Conservation (phyloP, 2,329 filamentous ascomycete genomes). For the Cercospora sojina region DNA sequence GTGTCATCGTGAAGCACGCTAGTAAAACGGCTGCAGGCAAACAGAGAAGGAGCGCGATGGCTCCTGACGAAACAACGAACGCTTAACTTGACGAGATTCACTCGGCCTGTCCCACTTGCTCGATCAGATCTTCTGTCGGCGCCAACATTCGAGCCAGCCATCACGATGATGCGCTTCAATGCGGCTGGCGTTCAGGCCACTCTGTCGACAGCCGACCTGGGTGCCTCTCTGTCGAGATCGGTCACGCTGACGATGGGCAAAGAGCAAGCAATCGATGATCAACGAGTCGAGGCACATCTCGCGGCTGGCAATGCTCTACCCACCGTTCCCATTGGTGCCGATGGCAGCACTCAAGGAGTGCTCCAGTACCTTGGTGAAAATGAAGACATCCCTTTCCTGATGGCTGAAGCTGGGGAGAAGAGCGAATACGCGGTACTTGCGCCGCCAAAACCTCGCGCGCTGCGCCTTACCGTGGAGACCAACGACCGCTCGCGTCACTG, state of each 20-base stretch:
- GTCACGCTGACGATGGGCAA: slow-evolving; percentile 22
- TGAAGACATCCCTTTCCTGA: slow-evolving; percentile 36
- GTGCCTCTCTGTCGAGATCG: slow-evolving; percentile 24
- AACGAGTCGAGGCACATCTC: slow-evolving; percentile 23
- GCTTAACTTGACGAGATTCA: background rate
- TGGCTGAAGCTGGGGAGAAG: slow-evolving; percentile 33
- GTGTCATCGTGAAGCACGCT: background rate
- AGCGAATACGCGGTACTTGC: background rate
- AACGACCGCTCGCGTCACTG: background rate
- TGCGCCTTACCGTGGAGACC: slow-evolving; percentile 17
- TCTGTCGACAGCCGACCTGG: slow-evolving; percentile 28
- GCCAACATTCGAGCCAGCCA: background rate
- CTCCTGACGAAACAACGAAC: background rate
- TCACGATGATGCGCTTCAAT: slow-evolving; percentile 23
- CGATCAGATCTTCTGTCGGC: background rate
- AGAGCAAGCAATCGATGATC: slow-evolving; percentile 24
- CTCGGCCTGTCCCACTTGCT: background rate
- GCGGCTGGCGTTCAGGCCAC: slow-evolving; percentile 32
- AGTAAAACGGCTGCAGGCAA: background rate
- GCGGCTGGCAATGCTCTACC: slow-evolving; percentile 17
- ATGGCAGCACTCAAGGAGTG: slow-evolving; percentile 25
- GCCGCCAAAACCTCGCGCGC: slow-evolving; percentile 13
- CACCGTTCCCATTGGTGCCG: slow-evolving; percentile 27
- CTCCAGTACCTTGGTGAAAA: slow-evolving; percentile 36
- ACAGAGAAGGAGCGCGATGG: background rate